Evolutionary conservation across 345 rosid genomes (phyloP).

Genomic region (Eucalyptus marginata): DNA sequence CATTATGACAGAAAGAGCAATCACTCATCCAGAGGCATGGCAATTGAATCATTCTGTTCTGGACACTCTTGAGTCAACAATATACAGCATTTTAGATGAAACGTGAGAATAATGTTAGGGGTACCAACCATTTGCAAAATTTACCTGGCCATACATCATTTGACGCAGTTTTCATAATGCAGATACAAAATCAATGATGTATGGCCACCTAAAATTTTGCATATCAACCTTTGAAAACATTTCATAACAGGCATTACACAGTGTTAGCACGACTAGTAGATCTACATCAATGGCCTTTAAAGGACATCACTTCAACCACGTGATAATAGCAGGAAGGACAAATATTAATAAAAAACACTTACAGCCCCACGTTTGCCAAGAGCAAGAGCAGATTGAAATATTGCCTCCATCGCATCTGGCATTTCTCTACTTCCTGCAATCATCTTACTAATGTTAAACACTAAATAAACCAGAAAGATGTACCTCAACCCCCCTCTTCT

Average conservation of each 20-base stretch:
- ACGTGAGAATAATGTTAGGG: background rate
- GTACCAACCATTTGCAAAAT: background rate
- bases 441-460: background rate
- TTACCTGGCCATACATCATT: background rate
- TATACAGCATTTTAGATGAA: background rate
- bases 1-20: background rate
- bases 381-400: conserved; percentile 83
- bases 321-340: background rate
- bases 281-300: background rate
- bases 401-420: conserved; percentile 98
- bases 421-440: conserved; percentile 55
- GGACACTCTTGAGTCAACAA: background rate
- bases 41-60: background rate
- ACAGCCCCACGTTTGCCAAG: conserved; percentile 79
- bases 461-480: background rate
- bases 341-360: conserved; percentile 13
- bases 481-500: background rate
- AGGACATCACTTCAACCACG: background rate
- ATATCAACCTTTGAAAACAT: background rate
- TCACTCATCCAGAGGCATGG: background rate
- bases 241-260: background rate
- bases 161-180: background rate
- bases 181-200: background rate
- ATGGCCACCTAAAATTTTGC: background rate
- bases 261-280: background rate